A percentile compares a stretch with the other conserved stretches of the same genome.
Conservation (phyloP, 2,329 filamentous ascomycete species). For the Pezizomycotina sp. region DNA sequence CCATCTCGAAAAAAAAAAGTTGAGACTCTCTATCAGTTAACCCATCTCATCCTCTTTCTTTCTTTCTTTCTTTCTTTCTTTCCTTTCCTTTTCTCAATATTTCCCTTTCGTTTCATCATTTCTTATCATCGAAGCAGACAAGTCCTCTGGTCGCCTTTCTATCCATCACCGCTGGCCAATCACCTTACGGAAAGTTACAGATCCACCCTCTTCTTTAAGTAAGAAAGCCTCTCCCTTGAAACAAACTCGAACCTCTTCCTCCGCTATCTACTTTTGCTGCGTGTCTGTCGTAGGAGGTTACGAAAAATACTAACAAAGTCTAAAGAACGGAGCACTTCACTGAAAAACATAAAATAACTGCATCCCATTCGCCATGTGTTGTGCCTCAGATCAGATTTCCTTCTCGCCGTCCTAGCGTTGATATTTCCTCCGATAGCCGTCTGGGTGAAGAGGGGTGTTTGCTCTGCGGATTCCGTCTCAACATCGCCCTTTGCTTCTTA, state of each 20-base stretch:
- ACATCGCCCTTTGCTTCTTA: slow-evolving; percentile 71
- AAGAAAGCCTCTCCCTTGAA: neutral
- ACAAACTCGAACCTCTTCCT: neutral
- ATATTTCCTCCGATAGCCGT: slow-evolving; percentile 55
- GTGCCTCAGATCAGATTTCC: slow-evolving; percentile 35
- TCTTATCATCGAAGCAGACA: neutral
- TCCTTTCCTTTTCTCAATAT: neutral
- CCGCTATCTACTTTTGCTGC: neutral
- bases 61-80: neutral
- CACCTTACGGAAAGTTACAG: slow-evolving; percentile 2
- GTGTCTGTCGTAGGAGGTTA: slow-evolving; percentile 1
- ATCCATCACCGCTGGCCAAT: slow-evolving; percentile 2
- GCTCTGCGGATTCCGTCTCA: slow-evolving; percentile 81
- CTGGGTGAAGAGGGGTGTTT: slow-evolving; percentile 92
- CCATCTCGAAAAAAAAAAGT: too few species aligned
- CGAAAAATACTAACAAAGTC: neutral
- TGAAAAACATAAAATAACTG: neutral
- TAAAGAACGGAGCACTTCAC: neutral
- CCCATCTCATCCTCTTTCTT: neutral
- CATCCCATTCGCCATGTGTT: neutral
- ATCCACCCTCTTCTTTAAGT: neutral
- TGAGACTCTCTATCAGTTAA: too few species aligned
- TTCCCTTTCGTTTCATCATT: neutral
- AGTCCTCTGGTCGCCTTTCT: neutral
- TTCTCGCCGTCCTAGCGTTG: slow-evolving; percentile 47